Evolutionary conservation across 1,284 basidiomycete genomes (phyloP).

Genomic region (Wolfiporia cocos): DNA sequence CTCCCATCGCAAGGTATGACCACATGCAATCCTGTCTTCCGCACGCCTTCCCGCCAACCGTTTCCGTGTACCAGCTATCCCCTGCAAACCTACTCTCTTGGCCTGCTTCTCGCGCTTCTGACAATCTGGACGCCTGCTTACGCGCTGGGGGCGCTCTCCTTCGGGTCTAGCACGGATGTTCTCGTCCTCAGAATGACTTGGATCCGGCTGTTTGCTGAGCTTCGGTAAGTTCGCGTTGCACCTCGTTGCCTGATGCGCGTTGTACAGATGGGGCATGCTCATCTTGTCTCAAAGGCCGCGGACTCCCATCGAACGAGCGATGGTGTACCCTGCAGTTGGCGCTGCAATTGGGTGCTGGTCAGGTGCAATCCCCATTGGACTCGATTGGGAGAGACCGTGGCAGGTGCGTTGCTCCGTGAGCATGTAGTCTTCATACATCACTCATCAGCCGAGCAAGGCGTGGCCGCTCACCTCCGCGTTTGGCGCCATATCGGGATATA

Average conservation of each 20-base stretch:
- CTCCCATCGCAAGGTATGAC: slow-evolving; percentile 53
- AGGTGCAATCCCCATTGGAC: slow-evolving; percentile 75
- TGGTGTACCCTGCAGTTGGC: slow-evolving; percentile 79
- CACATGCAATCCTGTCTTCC: background rate
- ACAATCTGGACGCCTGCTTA: slow-evolving; percentile 65
- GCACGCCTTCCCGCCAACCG: too few relatives aligned
- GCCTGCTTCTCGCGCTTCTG: slow-evolving; percentile 65
- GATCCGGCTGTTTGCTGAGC: slow-evolving; percentile 74
- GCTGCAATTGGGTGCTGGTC: slow-evolving; percentile 72
- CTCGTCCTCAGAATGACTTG: slow-evolving; percentile 50
- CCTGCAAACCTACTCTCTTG: slow-evolving; percentile 59
- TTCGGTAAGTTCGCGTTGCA: slow-evolving; percentile 50
- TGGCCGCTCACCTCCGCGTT: slow-evolving; percentile 78
- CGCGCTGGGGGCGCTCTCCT: slow-evolving; percentile 59
- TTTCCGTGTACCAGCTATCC: slow-evolving; percentile 38
- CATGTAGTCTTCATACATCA: background rate
- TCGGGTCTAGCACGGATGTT: slow-evolving; percentile 32
- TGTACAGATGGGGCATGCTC: too few relatives aligned
- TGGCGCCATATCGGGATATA: slow-evolving; percentile 64
- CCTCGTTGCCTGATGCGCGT: background rate
- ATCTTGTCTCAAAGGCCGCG: too few relatives aligned
- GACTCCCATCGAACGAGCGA: slow-evolving; percentile 64
- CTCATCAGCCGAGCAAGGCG: slow-evolving; percentile 37
- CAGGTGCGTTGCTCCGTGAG: slow-evolving; percentile 52
- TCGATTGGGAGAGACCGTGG: slow-evolving; percentile 96